phyloP scores from a whole-genome alignment of 805 yeast genomes.

The Nakazawaea anatomiae region DNA sequence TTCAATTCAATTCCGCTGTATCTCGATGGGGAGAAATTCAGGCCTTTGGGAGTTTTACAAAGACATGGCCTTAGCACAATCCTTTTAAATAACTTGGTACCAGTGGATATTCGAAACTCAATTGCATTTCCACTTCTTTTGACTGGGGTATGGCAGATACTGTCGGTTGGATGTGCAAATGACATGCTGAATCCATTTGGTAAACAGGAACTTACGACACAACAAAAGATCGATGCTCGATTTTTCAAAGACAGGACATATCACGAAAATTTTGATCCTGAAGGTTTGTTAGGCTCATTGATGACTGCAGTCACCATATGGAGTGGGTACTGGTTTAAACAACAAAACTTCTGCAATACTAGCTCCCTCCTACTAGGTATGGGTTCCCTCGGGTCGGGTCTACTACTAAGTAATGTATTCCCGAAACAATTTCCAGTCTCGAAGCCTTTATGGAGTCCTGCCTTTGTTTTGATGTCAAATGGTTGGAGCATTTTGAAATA shows the following conservation, averaged over 20 bases:
- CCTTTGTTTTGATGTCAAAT: slow-evolving; percentile 23
- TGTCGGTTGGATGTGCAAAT: slow-evolving; percentile 19
- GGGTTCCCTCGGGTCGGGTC: slow-evolving; percentile 20
- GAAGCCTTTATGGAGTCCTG: slow-evolving; percentile 30
- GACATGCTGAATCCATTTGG: slow-evolving; percentile 20
- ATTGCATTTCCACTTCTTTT: slow-evolving; percentile 17
- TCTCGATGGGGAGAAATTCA: slow-evolving; percentile 11
- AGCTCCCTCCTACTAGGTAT: slow-evolving; percentile 20
- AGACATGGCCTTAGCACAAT: slow-evolving; percentile 17
- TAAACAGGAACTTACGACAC: slow-evolving; percentile 21
- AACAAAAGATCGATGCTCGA: slow-evolving; percentile 22
- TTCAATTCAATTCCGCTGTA: slow-evolving; percentile 14
- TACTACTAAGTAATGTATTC: slow-evolving; percentile 18
- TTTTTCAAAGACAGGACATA: slow-evolving; percentile 18
- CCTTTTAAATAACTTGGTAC: slow-evolving; percentile 11
- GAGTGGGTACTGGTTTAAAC: slow-evolving; percentile 26
- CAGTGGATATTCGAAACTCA: background rate
- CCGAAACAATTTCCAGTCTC: slow-evolving; percentile 26
- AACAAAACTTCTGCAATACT: slow-evolving; percentile 14
- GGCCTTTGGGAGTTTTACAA: slow-evolving; percentile 17
- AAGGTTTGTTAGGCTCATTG: slow-evolving; percentile 28
- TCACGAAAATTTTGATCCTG: slow-evolving; percentile 26
- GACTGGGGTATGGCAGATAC: slow-evolving; percentile 20
- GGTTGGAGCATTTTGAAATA: slow-evolving; percentile 26
- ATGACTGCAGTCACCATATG: slow-evolving; percentile 29